Percentiles rank a stretch among this genome's conserved stretches.
Evolutionary conservation across 1,284 basidiomycete genomes (phyloP).

Genomic region (Ustilago trichophora): DNA sequence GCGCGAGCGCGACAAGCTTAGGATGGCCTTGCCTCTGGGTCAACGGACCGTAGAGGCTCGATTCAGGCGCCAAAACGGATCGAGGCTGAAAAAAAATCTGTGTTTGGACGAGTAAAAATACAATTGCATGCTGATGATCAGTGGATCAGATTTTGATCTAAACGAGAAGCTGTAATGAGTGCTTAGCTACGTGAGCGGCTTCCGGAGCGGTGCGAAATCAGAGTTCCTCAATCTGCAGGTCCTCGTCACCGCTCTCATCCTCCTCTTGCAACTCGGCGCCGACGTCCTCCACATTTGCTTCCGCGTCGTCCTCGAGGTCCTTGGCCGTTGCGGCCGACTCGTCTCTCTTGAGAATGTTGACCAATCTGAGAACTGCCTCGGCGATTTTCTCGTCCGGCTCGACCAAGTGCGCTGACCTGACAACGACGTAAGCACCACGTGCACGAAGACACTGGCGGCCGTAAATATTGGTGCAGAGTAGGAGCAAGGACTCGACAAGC

Average conservation of each 20-base stretch:
- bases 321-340: slow-evolving; percentile 55
- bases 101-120: slow-evolving; percentile 16
- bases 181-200: no score
- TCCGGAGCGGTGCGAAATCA: no score
- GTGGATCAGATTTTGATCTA: not conserved
- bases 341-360: slow-evolving; percentile 64
- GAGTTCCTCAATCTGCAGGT: slow-evolving; percentile 61
- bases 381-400: slow-evolving; percentile 78
- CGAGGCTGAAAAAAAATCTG: not conserved
- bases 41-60: not conserved
- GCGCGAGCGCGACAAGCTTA: no score
- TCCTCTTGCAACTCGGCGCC: slow-evolving; percentile 41
- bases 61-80: no score
- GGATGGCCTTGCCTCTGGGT: no score
- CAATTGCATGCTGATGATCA: slow-evolving; percentile 13
- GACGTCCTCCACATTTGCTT: slow-evolving; percentile 39
- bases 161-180: no score
- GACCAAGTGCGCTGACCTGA: slow-evolving; percentile 80
- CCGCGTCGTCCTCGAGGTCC: slow-evolving; percentile 47
- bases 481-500: slow-evolving; percentile 85
- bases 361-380: slow-evolving; percentile 62
- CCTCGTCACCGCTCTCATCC: slow-evolving; percentile 50
- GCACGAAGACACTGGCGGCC: slow-evolving; percentile 82
- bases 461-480: slow-evolving; percentile 87
- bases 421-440: slow-evolving; percentile 86